Evolutionary conservation across 2,329 filamentous ascomycete genomes (phyloP).

Genomic region (Moelleriella libera): DNA sequence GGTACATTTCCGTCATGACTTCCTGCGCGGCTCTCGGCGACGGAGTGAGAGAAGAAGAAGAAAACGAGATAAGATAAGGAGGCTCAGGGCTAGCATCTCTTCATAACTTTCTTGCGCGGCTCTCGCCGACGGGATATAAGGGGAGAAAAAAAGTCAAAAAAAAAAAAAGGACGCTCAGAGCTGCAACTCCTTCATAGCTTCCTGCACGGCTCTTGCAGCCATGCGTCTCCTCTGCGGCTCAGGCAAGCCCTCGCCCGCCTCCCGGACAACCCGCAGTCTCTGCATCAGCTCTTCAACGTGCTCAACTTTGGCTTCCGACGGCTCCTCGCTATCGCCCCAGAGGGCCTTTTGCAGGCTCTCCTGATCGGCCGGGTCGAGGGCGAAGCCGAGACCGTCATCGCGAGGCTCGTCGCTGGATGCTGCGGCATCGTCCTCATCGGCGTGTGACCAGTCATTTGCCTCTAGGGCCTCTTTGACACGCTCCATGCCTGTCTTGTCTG

Average conservation of each 20-base stretch:
- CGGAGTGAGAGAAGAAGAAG: neutral
- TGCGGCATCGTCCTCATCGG: conserved; percentile 9
- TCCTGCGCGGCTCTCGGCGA: neutral
- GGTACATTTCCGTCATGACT: no score
- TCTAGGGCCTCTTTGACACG: conserved; percentile 48
- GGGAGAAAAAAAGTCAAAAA: neutral
- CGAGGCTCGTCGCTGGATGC: conserved; percentile 18
- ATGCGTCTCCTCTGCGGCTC: conserved; percentile 46
- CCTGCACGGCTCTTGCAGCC: conserved; percentile 45
- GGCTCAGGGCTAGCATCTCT: neutral
- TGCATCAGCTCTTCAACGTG: conserved; percentile 50
- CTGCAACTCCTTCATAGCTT: conserved; percentile 48
- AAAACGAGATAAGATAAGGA: neutral
- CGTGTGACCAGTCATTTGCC: conserved; percentile 48
- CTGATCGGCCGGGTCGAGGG: conserved; percentile 38
- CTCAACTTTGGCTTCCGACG: conserved; percentile 25
- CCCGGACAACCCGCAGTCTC: conserved; percentile 46
- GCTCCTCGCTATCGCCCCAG: neutral
- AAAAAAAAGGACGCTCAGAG: neutral
- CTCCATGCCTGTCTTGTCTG: conserved; percentile 44
- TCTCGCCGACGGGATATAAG: no score
- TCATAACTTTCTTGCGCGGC: no score
- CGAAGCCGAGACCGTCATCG: conserved; percentile 35
- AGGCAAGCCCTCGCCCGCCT: conserved; percentile 43
- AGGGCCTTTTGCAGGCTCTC: conserved; percentile 37